Base-by-base conservation (phyloP, 495 filamentous ascomycete genomes). In the Bathelium albidoporum region DNA sequence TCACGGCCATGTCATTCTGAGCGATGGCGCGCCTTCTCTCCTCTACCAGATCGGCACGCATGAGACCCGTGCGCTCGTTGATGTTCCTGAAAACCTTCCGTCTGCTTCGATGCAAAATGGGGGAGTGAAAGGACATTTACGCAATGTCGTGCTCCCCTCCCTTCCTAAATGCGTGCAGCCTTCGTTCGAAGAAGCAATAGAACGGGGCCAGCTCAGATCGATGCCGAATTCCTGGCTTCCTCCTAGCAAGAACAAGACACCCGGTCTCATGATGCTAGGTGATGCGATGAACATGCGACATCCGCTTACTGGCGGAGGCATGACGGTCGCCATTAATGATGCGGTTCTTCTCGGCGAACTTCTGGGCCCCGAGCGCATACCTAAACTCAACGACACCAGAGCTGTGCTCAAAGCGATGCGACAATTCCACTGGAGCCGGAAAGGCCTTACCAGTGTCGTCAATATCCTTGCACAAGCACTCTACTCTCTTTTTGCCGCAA, bases 251-350 rank as follows among this genome's bases (percentile, higher is more conserved):
- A 83, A 85, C 66, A 82, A 80, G 52, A 82, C 85, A 2, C 83
- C 86, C 0, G 94, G 94, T 12, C 77, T 97, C 65, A 77, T 95
- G 39, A 76, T 98, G 32, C 77, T 96, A 22, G 92, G 92, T 62
- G 92, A 97, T 75, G 92, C 92, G 9, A 85, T 93, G 78, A 97
- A 97, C 76, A 97, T 97, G 92, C 89, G 92, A 3, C 92, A 97
- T 77, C 92, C 92, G 0, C 78, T 97, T 14, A 97, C 92, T 0
- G 92, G 92, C 60, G 92, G 92, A 67, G 92, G 92, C 66, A 97
- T 97, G 92, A 96, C 92, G 0, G 92, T 97, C 0, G 92, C 89
- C 2, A 85, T 97, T 70, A 91, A 89, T 70, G 92, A 97, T 73
- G 92, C 87, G 1, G 82, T 90, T 9, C 73, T 92, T 0, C 78